phyloP scores from a whole-genome alignment of 352 stramenopile species.

The Phytophthora palmivora region DNA sequence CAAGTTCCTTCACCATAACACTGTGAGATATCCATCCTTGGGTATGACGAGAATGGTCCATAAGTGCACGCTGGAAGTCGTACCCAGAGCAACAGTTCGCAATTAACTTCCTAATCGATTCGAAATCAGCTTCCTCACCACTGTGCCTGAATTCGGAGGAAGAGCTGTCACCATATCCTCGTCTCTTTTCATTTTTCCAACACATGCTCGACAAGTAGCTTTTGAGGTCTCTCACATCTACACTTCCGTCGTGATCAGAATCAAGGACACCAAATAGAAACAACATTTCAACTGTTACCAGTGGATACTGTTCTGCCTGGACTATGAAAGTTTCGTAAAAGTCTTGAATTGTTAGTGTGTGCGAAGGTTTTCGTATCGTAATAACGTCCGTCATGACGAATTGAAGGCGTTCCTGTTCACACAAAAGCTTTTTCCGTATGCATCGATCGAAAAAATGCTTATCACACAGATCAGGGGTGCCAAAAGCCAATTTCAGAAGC shows the following conservation, averaged over 20 bases:
- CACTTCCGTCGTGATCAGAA: constrained; percentile 19
- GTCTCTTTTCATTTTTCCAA: constrained; percentile 14
- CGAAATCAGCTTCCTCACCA: not conserved
- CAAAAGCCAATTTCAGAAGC: constrained; percentile 61
- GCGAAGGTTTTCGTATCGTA: constrained; percentile 12
- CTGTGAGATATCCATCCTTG: constrained; percentile 19
- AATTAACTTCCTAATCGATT: constrained; percentile 22
- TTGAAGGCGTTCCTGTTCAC: constrained; percentile 16
- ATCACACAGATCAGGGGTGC: constrained; percentile 43
- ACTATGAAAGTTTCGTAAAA: constrained; percentile 24
- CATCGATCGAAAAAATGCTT: constrained; percentile 6
- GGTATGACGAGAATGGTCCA: constrained; percentile 1
- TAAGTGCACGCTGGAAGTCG: constrained; percentile 37
- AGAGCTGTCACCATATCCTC: too few species aligned
- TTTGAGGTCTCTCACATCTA: constrained; percentile 38
- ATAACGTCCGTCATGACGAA: constrained; percentile 24
- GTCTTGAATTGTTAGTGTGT: constrained; percentile 19
- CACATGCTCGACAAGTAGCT: constrained; percentile 34
- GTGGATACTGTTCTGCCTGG: constrained; percentile 3
- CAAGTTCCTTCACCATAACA: constrained; percentile 20
- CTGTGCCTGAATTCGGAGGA: too few species aligned
- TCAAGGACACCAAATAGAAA: constrained; percentile 46
- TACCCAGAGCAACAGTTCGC: constrained; percentile 29
- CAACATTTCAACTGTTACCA: constrained; percentile 42
- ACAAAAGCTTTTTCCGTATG: constrained; percentile 36